Evolutionary conservation across 1,139 yeast genomes (phyloP).

Genomic region (Suhomyces wounanorum): DNA sequence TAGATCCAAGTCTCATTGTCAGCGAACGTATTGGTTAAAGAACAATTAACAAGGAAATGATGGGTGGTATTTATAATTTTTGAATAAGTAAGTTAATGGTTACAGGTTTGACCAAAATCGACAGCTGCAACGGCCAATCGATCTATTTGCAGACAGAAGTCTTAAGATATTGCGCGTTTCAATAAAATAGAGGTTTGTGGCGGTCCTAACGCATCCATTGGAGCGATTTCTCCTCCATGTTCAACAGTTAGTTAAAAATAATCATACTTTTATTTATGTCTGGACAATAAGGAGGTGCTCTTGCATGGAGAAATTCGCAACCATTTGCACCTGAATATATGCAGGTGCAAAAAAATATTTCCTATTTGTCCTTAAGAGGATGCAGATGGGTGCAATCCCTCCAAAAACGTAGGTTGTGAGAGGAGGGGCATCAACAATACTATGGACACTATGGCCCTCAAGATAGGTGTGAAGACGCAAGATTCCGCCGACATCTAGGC

Average conservation of each 20-base stretch:
- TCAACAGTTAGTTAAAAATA: slow-evolving; percentile 7
- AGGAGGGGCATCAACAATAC: background rate
- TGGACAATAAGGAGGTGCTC: slow-evolving; percentile 4
- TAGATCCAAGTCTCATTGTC: slow-evolving; percentile 9
- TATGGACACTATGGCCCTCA: background rate
- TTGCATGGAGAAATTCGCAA: slow-evolving; percentile 7
- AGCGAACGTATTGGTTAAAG: slow-evolving; percentile 8
- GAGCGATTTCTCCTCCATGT: background rate
- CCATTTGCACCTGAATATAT: background rate
- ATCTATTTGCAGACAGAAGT: background rate
- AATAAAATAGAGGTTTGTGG: background rate
- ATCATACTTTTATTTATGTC: background rate
- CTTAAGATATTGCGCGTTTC: background rate
- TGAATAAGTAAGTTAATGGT: background rate
- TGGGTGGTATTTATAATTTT: slow-evolving; percentile 8
- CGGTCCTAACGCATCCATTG: background rate
- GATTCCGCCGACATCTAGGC: background rate
- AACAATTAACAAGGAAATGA: background rate
- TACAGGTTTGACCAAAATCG: background rate
- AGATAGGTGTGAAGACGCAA: background rate
- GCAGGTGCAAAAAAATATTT: slow-evolving; percentile 5
- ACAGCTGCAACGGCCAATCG: slow-evolving; percentile 1
- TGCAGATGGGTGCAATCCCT: background rate
- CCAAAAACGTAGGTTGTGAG: background rate
- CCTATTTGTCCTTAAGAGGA: background rate